These are phyloP conservation scores for Colletotrichum neosansevieriae DNA, from an alignment of 2,329 filamentous ascomycete genomes.

Conservation along the genomic window DNA sequence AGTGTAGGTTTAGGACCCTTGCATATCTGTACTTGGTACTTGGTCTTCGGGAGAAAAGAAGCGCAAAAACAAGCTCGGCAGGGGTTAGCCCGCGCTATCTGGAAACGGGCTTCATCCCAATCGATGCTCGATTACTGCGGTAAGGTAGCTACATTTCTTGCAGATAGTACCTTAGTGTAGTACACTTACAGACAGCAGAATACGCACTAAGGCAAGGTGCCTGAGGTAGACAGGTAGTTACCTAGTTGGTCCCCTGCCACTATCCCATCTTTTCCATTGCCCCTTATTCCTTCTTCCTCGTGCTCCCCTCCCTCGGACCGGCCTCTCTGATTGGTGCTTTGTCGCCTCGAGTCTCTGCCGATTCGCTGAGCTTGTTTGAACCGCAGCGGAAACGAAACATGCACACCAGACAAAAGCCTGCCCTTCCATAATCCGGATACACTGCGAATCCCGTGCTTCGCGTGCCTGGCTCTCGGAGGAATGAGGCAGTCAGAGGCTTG, in stretches of 20 bases:
- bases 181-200: no score
- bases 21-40: no score
- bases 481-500: constrained; percentile 23
- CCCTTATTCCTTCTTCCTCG: constrained; percentile 33
- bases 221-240: no score
- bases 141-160: not conserved
- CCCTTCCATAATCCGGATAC: constrained; percentile 2
- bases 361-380: constrained; percentile 41
- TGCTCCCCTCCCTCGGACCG: constrained; percentile 14
- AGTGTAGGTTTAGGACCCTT: constrained; percentile 27
- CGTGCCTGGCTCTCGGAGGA: constrained; percentile 25
- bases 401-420: constrained; percentile 6
- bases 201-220: no score
- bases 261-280: constrained; percentile 34
- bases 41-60: constrained; percentile 36
- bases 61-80: constrained; percentile 41
- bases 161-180: no score
- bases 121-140: constrained; percentile 24
- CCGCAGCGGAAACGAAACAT: constrained; percentile 40
- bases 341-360: constrained; percentile 9
- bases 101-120: constrained; percentile 40
- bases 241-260: constrained; percentile 7
- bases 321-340: constrained; percentile 26
- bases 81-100: constrained; percentile 19
- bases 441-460: constrained; percentile 10